Base-by-base conservation (phyloP, 2,329 filamentous ascomycete genomes). In the Clathrospora elynae region DNA sequence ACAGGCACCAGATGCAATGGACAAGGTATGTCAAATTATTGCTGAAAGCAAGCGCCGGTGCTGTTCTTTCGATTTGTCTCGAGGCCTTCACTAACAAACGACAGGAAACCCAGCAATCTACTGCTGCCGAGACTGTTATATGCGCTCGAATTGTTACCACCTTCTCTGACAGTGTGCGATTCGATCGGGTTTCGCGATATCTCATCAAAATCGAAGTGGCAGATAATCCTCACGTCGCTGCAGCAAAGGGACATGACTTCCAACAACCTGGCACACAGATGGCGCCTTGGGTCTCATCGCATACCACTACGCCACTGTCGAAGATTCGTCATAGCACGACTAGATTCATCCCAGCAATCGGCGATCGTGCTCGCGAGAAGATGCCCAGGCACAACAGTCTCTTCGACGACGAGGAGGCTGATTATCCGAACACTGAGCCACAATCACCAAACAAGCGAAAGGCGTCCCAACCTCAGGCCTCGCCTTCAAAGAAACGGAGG, bases 131-230 rank as follows among this genome's bases (percentile, higher is more conserved):
- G 14, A 58, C 63, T 1, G 43, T 46, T 2, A 18, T 66, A 7
- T 42, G 37, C 1, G 51, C 51, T 8, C 51, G 37, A 6, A 37
- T 50, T 5, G 49, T 40, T 6, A 62, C 53, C 1, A 23, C 23
- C 3, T 71, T 71, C 30, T 60, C 64, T 3, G 43, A 30, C 2
- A 28, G 49, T 9, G 61, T 68, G 8, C 55, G 47, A 4, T 68
- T 67, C 37, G 58, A 71, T 36, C 57, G 59, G 10, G 55, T 36
- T 14, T 57, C 56, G 17, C 66, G 68, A 3, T 63, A 66, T 42
- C 50, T 7, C 7, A 51, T 70, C 29, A 55, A 55, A 14, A 44
- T 66, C 11, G 24, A 40, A 1, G 32, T 56, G 9, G 23, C 12
- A 11, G 11, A 37, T n/a, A 17, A 6, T 19, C 7, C 4, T 19